Base-by-base conservation (phyloP, 2,329 filamentous ascomycete genomes). In the Septoria petroselini region DNA sequence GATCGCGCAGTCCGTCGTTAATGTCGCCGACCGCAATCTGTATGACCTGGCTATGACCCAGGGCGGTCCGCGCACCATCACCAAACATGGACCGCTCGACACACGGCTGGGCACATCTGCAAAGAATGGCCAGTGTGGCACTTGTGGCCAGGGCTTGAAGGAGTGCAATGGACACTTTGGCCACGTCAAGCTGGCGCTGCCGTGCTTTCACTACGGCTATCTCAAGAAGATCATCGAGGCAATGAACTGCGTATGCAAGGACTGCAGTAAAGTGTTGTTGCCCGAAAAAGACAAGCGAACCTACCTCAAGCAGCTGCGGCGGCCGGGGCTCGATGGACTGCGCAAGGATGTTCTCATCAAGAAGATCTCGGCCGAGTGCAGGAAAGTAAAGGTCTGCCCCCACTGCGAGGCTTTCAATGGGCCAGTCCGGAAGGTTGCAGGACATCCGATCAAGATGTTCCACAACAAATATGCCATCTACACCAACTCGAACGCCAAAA, bases 131-230 rank as follows among this genome's bases (percentile, higher is more conserved):
- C 78, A 75, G 52, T 98, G 93, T 68, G 75, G 81, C 35, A 97
- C 93, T 11, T 98, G 93, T 67, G 82, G 87, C 40, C 82, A 91
- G 65, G 79, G 83, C 12, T 76, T 97, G 23, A 81, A 89, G 62
- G 83, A 85, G 58, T 98, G 93, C 70, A 93, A 89, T 61, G 93
- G 93, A 9, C 93, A 98, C 70, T 98, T 97, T 65, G 93, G 93
- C 39, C 86, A 96, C 70, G 86, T 98, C 62, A 84, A 88, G 63
- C 80, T 98, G 11, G 88, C 91, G 1, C 76, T 98, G 43, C 93
- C 93, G 3, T 89, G 86, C 35, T 97, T 97, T 65, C 93, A 98
- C 67, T 90, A 97, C 58, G 93, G 93, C 30, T 98, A 96, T 67
- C 81, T 98, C 62, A 93, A 90, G 67, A 90, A 94, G 68, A 89